These are phyloP conservation scores for Diaporthe australafricana DNA, from an alignment of 2,329 filamentous ascomycete genomes.

Conservation along the genomic window DNA sequence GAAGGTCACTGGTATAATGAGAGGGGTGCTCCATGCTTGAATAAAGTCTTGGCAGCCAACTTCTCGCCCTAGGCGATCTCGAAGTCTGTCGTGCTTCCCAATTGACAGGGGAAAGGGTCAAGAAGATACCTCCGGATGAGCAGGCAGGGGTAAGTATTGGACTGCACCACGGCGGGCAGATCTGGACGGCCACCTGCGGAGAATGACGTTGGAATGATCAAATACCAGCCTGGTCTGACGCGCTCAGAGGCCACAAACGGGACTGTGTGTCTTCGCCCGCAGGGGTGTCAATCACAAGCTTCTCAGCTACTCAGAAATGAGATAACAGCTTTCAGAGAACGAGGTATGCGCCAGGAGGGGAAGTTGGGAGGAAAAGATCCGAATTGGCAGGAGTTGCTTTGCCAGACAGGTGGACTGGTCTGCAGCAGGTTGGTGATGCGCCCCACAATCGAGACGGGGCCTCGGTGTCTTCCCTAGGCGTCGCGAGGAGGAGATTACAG, in stretches of 20 bases:
- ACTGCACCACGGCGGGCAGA: not conserved
- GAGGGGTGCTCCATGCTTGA: constrained; percentile 41
- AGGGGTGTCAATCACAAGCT: not conserved
- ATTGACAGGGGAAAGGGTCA: not conserved
- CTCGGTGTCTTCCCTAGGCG: not conserved
- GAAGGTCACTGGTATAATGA: constrained; percentile 41
- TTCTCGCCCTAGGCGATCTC: constrained; percentile 25
- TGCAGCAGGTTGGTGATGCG: not conserved
- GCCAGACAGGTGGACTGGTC: not conserved
- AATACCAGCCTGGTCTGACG: not conserved
- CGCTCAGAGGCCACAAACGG: not conserved
- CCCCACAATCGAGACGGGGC: not conserved
- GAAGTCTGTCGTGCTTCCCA: not conserved
- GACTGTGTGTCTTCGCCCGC: not conserved
- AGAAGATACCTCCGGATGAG: not conserved
- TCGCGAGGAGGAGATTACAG: not conserved
- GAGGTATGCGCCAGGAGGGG: not conserved
- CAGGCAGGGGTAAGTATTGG: not conserved
- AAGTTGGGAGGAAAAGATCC: not conserved
- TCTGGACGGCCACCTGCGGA: not conserved
- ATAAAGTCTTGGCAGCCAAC: constrained; percentile 23
- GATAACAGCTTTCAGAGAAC: not conserved
- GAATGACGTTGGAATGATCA: constrained; percentile 19
- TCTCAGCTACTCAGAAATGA: not conserved
- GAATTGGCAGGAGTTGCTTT: not conserved